Evolutionary conservation across 495 filamentous ascomycete species (phyloP), one percentile per base, ranked within the genome.

Genomic region (Trypethelium eluteriae): DNA sequence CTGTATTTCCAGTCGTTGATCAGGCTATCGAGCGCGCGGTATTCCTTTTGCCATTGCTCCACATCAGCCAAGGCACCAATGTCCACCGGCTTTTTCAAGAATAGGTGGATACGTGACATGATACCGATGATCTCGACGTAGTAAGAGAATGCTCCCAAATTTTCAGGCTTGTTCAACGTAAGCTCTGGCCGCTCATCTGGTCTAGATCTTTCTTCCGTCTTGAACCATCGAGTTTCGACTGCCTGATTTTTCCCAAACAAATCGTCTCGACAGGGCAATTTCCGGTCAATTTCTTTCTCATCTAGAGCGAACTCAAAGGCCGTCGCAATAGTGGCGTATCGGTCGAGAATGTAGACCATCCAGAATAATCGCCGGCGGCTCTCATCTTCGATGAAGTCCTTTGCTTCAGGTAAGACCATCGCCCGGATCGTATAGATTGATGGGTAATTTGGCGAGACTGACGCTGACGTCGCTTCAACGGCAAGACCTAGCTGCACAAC

Each of bases 261-360:
- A 69, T 93, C 88, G 70, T 96, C 91, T 53, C 89, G 86, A 72
- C 92, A 96, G 25, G 92, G 92, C 12, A 96, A 80, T 57, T 86
- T 90, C 36, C 91, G 84, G 72, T 96, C 90, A 62, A 96, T 93
- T 68, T 96, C 91, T 69, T 87, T 89, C 70, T 95, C 90, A 68
- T 91, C 87, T 62, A 96, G 77, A 2, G 89, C 89, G 75, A 96
- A 93, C 73, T 96, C 90, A 69, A 96, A 94, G 2, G 91, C 90
- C 0, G 92, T 96, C 0, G 90, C 87, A 57, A 95, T 84, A 1
- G 91, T 95, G 1, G 92, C 91, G 70, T 94, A 95, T 49, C 92
- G 82, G 76, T 96, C 92, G 41, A 96, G 81, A 38, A 95, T 74
- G 71, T 94, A 96, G 38, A 95, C 87, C 89, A 92, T 93, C 92